Percentiles rank a stretch among this genome's conserved stretches.
Evolutionary conservation across 768 basidiomycete genomes (phyloP).

Genomic region (Pisolithus sp.): DNA sequence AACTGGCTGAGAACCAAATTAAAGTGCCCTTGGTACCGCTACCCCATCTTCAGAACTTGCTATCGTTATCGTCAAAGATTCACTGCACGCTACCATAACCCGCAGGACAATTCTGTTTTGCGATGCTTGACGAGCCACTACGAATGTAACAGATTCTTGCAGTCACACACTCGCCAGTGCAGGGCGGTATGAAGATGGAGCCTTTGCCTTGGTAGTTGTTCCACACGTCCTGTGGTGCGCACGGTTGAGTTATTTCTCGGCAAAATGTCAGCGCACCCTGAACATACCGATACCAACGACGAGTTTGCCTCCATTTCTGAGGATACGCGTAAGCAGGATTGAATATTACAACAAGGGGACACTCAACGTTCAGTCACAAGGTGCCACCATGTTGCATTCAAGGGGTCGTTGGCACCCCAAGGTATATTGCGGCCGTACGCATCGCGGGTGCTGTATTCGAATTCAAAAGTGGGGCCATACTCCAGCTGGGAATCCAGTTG

Average conservation of each 20-base stretch:
- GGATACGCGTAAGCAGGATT: background rate
- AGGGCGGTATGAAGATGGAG: constrained; percentile 47
- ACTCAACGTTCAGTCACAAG: constrained; percentile 62
- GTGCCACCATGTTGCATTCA: constrained; percentile 85
- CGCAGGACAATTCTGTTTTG: constrained; percentile 46
- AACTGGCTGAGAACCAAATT: too few relatives aligned
- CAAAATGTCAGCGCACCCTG: background rate
- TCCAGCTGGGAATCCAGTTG: constrained; percentile 48
- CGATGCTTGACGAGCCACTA: constrained; percentile 63
- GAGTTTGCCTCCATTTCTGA: constrained; percentile 54
- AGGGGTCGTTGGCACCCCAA: constrained; percentile 59
- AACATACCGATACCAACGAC: constrained; percentile 50
- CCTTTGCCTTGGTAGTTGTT: constrained; percentile 68
- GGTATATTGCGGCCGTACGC: constrained; percentile 52
- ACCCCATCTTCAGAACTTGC: too few relatives aligned
- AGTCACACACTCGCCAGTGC: constrained; percentile 51
- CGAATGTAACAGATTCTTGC: constrained; percentile 77
- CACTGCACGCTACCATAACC: constrained; percentile 66
- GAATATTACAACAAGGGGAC: background rate
- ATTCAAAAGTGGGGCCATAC: constrained; percentile 53
- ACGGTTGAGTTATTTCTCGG: background rate
- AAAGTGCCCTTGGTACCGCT: too few relatives aligned
- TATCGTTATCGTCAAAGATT: background rate
- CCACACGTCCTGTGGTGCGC: constrained; percentile 43
- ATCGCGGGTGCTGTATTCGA: constrained; percentile 66